These are phyloP conservation scores for Kodamaea kakaduensis DNA, from an alignment of 805 yeast species.

Conservation along the genomic window DNA sequence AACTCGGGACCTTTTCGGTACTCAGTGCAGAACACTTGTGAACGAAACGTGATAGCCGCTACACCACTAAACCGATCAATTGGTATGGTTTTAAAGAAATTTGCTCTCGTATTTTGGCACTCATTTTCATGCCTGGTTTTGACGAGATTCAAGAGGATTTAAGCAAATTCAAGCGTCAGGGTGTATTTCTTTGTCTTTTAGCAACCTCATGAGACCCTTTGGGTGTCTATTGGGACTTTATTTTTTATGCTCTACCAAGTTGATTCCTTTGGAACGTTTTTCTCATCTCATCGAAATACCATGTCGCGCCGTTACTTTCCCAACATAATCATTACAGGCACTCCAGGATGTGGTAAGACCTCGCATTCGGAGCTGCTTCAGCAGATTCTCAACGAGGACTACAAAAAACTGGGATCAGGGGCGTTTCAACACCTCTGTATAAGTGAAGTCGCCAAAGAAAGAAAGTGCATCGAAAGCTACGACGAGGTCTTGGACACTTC, in stretches of 20 bases:
- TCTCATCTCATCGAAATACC: constrained; percentile 1
- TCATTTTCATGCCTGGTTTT: too few relatives aligned
- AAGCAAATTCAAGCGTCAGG: too few relatives aligned
- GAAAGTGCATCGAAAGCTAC: constrained; percentile 74
- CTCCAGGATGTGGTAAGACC: constrained; percentile 90
- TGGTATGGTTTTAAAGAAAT: constrained; percentile 9
- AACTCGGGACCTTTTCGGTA: constrained; percentile 43
- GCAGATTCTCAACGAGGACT: constrained; percentile 43
- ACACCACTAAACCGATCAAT: constrained; percentile 33
- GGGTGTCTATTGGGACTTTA: too few relatives aligned
- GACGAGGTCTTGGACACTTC: constrained; percentile 82
- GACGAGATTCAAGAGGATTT: too few relatives aligned
- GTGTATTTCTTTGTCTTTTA: too few relatives aligned
- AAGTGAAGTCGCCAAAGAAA: constrained; percentile 76
- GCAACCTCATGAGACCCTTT: too few relatives aligned
- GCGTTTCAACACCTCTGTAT: constrained; percentile 56
- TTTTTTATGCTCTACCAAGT: too few relatives aligned
- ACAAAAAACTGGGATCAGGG: constrained; percentile 1
- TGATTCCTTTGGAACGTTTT: too few relatives aligned
- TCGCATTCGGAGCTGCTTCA: constrained; percentile 64
- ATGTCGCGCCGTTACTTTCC: constrained; percentile 45
- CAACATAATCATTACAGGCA: constrained; percentile 88
- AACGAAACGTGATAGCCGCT: constrained; percentile 44
- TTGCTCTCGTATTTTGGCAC: too few relatives aligned
- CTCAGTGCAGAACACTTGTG: constrained; percentile 21